Conservation (phyloP, 345 rosid genomes). For the Atalantia buxifolia region DNA sequence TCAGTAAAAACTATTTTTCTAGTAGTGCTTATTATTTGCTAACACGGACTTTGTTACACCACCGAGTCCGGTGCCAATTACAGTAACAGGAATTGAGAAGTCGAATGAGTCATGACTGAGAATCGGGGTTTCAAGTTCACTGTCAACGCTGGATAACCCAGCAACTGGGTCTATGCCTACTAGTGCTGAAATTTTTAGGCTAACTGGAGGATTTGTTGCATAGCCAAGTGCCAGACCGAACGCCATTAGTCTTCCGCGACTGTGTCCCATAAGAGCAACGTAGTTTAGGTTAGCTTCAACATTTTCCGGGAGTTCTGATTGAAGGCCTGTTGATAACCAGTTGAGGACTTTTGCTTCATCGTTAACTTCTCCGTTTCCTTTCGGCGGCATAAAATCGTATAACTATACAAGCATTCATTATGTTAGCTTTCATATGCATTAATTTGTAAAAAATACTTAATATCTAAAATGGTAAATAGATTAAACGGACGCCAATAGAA, state of each 20-base stretch:
- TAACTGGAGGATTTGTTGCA: not conserved
- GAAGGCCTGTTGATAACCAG: slow-evolving; percentile 28
- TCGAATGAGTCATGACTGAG: slow-evolving; percentile 23
- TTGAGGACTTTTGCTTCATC: slow-evolving; percentile 23
- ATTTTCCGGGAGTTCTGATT: slow-evolving; percentile 12
- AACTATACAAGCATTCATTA: not conserved
- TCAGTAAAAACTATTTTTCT: too few relatives aligned
- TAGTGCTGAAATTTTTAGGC: slow-evolving; percentile 15
- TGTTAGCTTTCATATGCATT: not conserved
- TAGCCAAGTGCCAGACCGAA: slow-evolving; percentile 33
- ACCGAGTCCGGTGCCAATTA: slow-evolving; percentile 36
- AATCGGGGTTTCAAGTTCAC: slow-evolving; percentile 14
- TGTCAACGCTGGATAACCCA: not conserved
- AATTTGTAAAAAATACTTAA: too few relatives aligned
- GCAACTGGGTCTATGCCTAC: slow-evolving; percentile 39
- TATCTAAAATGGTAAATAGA: too few relatives aligned
- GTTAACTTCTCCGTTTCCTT: slow-evolving; percentile 24
- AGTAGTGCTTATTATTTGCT: too few relatives aligned
- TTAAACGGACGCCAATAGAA: too few relatives aligned
- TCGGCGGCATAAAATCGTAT: slow-evolving; percentile 7
- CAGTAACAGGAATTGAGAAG: slow-evolving; percentile 24
- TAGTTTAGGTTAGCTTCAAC: slow-evolving; percentile 9
- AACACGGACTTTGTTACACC: not conserved
- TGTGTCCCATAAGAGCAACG: slow-evolving; percentile 35
- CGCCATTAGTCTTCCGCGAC: slow-evolving; percentile 36